Evolutionary conservation across 352 stramenopile species (phyloP).

Genomic region (Phytophthora sansomeana): DNA sequence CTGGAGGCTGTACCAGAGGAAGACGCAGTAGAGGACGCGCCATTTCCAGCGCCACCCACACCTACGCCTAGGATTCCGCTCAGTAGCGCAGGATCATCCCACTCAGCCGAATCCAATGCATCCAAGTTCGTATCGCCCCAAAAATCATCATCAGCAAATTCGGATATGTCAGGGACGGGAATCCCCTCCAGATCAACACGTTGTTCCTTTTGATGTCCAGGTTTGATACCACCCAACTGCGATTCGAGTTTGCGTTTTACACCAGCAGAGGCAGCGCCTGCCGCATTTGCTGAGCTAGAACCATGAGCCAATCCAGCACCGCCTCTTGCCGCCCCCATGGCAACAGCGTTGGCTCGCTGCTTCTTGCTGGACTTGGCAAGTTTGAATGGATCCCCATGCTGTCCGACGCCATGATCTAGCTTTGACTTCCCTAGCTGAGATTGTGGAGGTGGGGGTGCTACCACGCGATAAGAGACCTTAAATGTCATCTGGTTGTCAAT

Average conservation of each 20-base stretch:
- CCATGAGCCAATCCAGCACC: constrained; percentile 13
- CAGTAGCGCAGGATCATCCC: constrained; percentile 81
- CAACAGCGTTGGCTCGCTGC: constrained; percentile 38
- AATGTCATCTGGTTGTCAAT: constrained; percentile 60
- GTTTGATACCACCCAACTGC: constrained; percentile 40
- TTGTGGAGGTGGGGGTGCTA: constrained; percentile 47
- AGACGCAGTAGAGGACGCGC: constrained; percentile 30
- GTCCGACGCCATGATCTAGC: constrained; percentile 32
- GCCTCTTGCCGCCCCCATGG: constrained; percentile 19
- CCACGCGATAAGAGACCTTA: constrained; percentile 72
- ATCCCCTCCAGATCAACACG: constrained; percentile 83
- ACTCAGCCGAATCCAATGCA: constrained; percentile 82
- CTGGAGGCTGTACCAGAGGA: constrained; percentile 33
- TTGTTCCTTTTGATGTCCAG: constrained; percentile 60
- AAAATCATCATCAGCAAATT: constrained; percentile 89
- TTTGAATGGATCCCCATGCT: constrained; percentile 42
- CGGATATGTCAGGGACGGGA: constrained; percentile 68
- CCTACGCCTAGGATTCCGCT: constrained; percentile 61
- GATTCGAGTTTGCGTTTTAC: constrained; percentile 82
- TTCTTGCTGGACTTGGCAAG: constrained; percentile 68
- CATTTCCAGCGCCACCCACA: constrained; percentile 24
- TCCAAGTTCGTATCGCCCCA: constrained; percentile 90
- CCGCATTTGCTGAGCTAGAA: constrained; percentile 19
- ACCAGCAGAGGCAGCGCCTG: constrained; percentile 20
- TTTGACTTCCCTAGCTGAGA: constrained; percentile 43